phyloP scores from a whole-genome alignment of 2,329 filamentous ascomycete species.

The Bipolaris gigantea region DNA sequence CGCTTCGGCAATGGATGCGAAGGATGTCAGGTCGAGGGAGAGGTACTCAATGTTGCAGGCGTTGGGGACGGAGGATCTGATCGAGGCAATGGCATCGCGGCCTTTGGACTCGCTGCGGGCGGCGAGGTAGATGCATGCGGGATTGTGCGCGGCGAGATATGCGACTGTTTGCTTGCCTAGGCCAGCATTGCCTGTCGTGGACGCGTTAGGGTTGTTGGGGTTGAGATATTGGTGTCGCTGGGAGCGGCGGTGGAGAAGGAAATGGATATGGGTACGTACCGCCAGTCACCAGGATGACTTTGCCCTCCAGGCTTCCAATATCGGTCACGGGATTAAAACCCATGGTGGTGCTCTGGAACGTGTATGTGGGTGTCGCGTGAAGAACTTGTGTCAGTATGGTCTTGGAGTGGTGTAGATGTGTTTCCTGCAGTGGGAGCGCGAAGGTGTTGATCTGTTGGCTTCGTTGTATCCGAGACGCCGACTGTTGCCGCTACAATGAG shows the following conservation, averaged over 20 bases:
- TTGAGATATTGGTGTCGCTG: background rate
- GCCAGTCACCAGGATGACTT: constrained; percentile 42
- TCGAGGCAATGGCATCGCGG: constrained; percentile 45
- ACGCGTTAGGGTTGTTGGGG: constrained; percentile 2
- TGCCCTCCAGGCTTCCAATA: constrained; percentile 33
- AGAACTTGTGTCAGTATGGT: background rate
- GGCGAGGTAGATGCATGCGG: constrained; percentile 52
- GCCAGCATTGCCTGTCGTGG: constrained; percentile 48
- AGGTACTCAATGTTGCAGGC: constrained; percentile 44
- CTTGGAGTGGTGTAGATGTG: too few species aligned
- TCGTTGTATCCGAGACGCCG: too few species aligned
- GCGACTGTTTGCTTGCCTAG: constrained; percentile 52
- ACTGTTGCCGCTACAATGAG: too few species aligned
- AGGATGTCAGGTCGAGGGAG: constrained; percentile 48
- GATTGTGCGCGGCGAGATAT: constrained; percentile 50
- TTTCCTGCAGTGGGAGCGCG: too few species aligned
- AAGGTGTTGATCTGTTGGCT: too few species aligned
- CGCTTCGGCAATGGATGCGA: constrained; percentile 46
- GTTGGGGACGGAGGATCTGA: constrained; percentile 41
- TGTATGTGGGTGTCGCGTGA: background rate
- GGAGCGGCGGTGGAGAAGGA: background rate
- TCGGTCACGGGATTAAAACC: constrained; percentile 33
- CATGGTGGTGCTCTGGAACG: constrained; percentile 14
- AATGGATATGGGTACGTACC: constrained; percentile 22
- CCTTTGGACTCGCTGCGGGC: constrained; percentile 50